A percentile compares a stretch with the other conserved stretches of the same genome.
Conservation (phyloP, 1,139 yeast genomes). For the Pneumocystis jirovecii region DNA sequence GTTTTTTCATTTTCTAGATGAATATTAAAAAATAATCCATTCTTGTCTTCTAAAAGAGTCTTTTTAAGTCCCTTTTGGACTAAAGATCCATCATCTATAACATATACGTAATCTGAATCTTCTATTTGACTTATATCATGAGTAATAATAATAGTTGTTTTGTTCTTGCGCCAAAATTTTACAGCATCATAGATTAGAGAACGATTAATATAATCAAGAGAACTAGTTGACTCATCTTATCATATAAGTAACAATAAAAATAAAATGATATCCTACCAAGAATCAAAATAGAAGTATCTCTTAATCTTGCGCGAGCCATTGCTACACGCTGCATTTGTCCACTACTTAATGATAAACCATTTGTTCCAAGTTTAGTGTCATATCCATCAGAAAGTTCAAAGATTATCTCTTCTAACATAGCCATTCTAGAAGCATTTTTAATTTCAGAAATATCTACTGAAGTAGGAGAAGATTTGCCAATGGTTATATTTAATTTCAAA, state of each 20-base stretch:
- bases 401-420: slow-evolving; percentile 37
- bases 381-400: slow-evolving; percentile 37
- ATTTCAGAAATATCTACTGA: slow-evolving; percentile 18
- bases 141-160: slow-evolving; percentile 66
- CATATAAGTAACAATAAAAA: not conserved
- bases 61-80: slow-evolving; percentile 31
- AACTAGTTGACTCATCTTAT: slow-evolving; percentile 68
- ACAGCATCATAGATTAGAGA: slow-evolving; percentile 34
- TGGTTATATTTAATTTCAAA: slow-evolving; percentile 42
- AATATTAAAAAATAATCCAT: slow-evolving; percentile 4
- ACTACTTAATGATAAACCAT: slow-evolving; percentile 52
- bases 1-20: not conserved
- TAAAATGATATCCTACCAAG: slow-evolving; percentile 21
- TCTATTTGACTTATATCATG: slow-evolving; percentile 54
- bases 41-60: slow-evolving; percentile 19
- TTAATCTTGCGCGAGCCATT: slow-evolving; percentile 62
- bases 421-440: slow-evolving; percentile 37
- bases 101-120: slow-evolving; percentile 38
- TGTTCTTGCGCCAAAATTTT: slow-evolving; percentile 45
- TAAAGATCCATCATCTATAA: slow-evolving; percentile 45
- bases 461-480: slow-evolving; percentile 26
- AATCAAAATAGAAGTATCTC: slow-evolving; percentile 58
- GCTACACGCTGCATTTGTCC: slow-evolving; percentile 80
- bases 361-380: slow-evolving; percentile 32
- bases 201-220: slow-evolving; percentile 46